These are phyloP conservation scores for Musa schizocarpa DNA, from an alignment of 176 grass and related monocot species.

Conservation along the genomic window DNA sequence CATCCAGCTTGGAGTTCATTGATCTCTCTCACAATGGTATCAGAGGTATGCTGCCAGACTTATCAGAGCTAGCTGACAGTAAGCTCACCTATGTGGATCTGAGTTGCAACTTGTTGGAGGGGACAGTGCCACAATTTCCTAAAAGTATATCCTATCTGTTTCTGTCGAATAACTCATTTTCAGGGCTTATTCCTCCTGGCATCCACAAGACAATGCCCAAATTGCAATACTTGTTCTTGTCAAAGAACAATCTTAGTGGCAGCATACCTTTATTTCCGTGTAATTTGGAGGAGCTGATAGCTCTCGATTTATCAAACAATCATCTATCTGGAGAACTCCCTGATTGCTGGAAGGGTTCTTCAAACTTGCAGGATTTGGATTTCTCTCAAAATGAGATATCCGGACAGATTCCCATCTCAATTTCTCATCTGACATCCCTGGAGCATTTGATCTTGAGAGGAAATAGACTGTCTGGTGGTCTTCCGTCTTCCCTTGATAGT, in stretches of 20 bases:
- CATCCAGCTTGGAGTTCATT: not conserved
- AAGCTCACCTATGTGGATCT: not conserved
- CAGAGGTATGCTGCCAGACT: not conserved
- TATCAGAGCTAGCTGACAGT: not conserved
- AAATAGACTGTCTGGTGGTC: not conserved
- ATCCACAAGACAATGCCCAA: not conserved
- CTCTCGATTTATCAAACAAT: not conserved
- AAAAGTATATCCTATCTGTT: not conserved
- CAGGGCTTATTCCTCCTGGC: not conserved
- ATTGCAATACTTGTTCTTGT: not conserved
- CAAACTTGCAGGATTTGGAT: not conserved
- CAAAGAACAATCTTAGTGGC: not conserved
- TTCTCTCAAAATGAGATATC: not conserved
- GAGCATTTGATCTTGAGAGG: not conserved
- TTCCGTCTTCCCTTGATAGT: not conserved
- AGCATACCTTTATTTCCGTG: not conserved
- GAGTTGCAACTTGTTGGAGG: not conserved
- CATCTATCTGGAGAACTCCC: not conserved
- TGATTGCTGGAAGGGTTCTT: not conserved
- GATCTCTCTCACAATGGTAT: slow-evolving; percentile 19
- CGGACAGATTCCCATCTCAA: not conserved
- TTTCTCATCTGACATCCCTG: not conserved
- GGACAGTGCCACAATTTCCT: not conserved
- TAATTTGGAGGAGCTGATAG: not conserved
- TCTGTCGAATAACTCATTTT: not conserved